Evolutionary conservation across 2,329 filamentous ascomycete genomes (phyloP).

Genomic region (Ophiostoma pallidulum): DNA sequence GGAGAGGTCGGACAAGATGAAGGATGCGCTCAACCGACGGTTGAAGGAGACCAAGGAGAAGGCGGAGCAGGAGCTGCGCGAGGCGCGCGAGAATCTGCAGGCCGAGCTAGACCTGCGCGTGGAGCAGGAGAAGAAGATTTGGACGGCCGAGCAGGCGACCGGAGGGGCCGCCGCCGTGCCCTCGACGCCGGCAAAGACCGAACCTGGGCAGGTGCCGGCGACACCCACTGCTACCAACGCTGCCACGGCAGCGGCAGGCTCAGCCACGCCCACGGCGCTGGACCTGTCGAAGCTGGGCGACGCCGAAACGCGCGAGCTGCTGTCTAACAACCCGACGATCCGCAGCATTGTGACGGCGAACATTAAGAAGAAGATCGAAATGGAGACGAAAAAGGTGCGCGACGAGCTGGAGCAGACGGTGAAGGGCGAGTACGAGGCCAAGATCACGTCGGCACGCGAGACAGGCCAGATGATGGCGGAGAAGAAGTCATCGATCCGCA

Average conservation of each 20-base stretch:
- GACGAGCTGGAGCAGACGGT: constrained; percentile 40
- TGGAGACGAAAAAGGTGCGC: constrained; percentile 52
- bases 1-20: constrained; percentile 59
- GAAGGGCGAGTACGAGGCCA: constrained; percentile 42
- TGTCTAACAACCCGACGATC: constrained; percentile 46
- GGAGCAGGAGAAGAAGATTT: constrained; percentile 55
- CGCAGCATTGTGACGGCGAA: constrained; percentile 51
- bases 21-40: constrained; percentile 56
- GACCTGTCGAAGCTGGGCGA: constrained; percentile 44
- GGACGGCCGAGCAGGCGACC: constrained; percentile 42
- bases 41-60: constrained; percentile 54
- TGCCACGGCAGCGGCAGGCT: no score
- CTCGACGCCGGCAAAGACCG: constrained; percentile 8
- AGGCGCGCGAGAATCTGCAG: constrained; percentile 43
- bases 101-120: constrained; percentile 38
- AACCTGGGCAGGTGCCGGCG: constrained; percentile 23
- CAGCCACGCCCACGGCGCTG: constrained; percentile 16
- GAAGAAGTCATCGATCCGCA: constrained; percentile 63
- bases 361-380: constrained; percentile 60
- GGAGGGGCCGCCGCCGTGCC: constrained; percentile 1
- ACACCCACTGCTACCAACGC: no score
- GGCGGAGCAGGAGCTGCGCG: constrained; percentile 40
- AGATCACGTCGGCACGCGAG: constrained; percentile 44
- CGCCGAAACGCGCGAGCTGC: constrained; percentile 45
- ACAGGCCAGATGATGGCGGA: constrained; percentile 62